Conservation (phyloP, 1,284 basidiomycete genomes). For the Naganishia sp. region DNA sequence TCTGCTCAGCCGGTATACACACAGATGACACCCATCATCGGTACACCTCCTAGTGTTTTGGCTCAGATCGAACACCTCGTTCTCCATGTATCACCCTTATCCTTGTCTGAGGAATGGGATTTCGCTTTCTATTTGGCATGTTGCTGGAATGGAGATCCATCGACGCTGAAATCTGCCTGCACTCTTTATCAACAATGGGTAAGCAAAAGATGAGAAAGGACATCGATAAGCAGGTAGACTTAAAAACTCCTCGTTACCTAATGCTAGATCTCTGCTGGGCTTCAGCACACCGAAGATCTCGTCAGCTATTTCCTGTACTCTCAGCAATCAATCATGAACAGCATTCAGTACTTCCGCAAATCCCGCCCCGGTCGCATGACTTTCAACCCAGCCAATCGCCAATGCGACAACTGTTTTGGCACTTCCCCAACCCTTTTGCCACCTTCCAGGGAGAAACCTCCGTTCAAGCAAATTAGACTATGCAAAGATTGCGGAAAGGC, state of each 20-base stretch:
- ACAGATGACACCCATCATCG: not conserved
- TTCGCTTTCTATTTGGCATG: conserved; percentile 15
- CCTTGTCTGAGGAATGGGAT: not conserved
- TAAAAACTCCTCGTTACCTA: not conserved
- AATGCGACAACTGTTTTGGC: conserved; percentile 10
- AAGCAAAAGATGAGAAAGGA: not conserved
- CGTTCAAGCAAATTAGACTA: not conserved
- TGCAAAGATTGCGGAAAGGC: conserved; percentile 8
- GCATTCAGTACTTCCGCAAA: not conserved
- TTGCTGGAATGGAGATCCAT: not conserved
- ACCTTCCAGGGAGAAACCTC: not conserved
- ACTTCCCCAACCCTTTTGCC: not conserved
- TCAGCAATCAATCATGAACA: not conserved
- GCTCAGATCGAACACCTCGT: not conserved
- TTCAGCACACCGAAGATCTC: not conserved
- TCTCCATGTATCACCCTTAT: not conserved
- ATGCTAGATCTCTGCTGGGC: not conserved
- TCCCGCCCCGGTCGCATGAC: not conserved
- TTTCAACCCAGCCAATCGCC: conserved; percentile 12
- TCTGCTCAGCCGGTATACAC: not conserved
- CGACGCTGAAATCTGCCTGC: not conserved
- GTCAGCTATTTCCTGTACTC: not conserved
- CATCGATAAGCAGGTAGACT: not conserved
- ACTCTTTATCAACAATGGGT: conserved; percentile 10
- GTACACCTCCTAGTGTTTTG: no score